phyloP scores from a whole-genome alignment of 129 eudicot genomes.

The Flaveria brownii region DNA sequence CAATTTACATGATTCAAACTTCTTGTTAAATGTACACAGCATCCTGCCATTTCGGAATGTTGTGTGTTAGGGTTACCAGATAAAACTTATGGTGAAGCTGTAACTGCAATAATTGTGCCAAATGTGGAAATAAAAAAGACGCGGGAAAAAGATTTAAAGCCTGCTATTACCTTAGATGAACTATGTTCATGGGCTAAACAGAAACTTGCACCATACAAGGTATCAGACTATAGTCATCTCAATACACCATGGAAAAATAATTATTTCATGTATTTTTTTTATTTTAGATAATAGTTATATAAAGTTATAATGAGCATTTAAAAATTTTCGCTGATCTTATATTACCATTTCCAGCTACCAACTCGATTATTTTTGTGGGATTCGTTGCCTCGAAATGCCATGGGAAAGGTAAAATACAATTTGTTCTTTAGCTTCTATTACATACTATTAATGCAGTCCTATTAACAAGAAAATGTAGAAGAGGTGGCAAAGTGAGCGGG shows the following conservation, averaged over 20 bases:
- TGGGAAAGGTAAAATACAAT: slow-evolving; percentile 80
- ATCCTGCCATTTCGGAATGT: slow-evolving; percentile 85
- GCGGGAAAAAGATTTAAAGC: slow-evolving; percentile 61
- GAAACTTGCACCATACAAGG: slow-evolving; percentile 98
- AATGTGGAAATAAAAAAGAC: slow-evolving; percentile 50
- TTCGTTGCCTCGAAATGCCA: slow-evolving; percentile 92
- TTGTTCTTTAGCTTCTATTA: not conserved
- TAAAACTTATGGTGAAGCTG: slow-evolving; percentile 84
- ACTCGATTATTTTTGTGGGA: slow-evolving; percentile 83
- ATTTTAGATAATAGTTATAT: too few relatives aligned
- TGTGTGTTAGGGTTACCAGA: slow-evolving; percentile 94
- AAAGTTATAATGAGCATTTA: not conserved
- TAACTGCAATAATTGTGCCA: slow-evolving; percentile 77
- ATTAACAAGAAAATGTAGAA: not conserved
- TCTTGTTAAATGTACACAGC: slow-evolving; percentile 51
- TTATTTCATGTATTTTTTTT: not conserved
- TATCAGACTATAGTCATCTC: slow-evolving; percentile 19
- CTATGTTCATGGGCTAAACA: slow-evolving; percentile 80
- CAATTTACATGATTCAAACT: not conserved
- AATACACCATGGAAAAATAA: not conserved
- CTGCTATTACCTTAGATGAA: slow-evolving; percentile 76
- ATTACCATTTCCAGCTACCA: slow-evolving; percentile 59
- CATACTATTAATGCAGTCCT: not conserved
- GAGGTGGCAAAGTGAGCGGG: not conserved
- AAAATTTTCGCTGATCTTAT: not conserved